Evolutionary conservation across 129 eudicot genomes (phyloP).

Genomic region (Daucus carota): DH1_v3.0 NC_030388.2:19425001-19425500

Average conservation of each 20-base stretch:
- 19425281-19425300: constrained; percentile 9
- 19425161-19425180: too few species aligned
- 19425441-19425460: not conserved
- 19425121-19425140: too few species aligned
- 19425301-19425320: constrained; percentile 10
- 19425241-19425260: not conserved
- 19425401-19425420: too few species aligned
- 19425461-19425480: not conserved
- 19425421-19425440: not conserved
- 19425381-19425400: not conserved
- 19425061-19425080: too few species aligned
- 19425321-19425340: constrained; percentile 11
- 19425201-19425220: not conserved
- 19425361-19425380: not conserved
- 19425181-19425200: not conserved
- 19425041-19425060: too few species aligned
- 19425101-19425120: too few species aligned
- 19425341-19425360: constrained; percentile 16
- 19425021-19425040: too few species aligned
- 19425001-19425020: too few species aligned
- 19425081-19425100: too few species aligned
- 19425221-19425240: not conserved
- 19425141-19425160: too few species aligned
- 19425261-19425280: constrained; percentile 7
- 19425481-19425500: not conserved